These are phyloP conservation scores for Paramecium octaurelia DNA, from an alignment of 73 alveolate species.

Conservation along the genomic window DNA sequence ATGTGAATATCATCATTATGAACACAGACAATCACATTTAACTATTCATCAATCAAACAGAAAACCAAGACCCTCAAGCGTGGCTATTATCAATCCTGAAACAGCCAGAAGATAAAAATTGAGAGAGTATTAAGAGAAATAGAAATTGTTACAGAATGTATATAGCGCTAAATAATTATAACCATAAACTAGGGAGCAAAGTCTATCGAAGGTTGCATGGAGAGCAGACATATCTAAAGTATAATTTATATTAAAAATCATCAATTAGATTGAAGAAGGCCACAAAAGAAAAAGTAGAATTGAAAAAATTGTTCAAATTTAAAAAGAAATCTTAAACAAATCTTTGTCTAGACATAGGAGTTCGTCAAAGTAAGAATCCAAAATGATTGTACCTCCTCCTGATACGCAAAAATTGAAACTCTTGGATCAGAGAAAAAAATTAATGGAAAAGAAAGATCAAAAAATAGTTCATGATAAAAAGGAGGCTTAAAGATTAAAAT, in stretches of 20 bases:
- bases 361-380: neutral
- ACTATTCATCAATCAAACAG: neutral
- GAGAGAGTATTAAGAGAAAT: neutral
- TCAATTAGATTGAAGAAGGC: neutral
- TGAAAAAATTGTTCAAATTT: neutral
- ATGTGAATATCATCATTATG: slow-evolving; percentile 18
- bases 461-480: neutral
- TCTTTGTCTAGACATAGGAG: neutral
- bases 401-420: neutral
- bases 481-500: neutral
- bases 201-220: neutral
- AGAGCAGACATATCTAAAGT: neutral
- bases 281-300: neutral
- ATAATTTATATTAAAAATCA: neutral
- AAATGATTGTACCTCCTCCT: neutral
- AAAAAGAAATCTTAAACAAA: neutral
- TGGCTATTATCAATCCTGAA: neutral
- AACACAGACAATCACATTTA: neutral
- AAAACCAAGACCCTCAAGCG: neutral
- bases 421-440: neutral
- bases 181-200: neutral
- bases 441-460: neutral
- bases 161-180: neutral
- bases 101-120: neutral
- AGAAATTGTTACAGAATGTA: neutral